Conservation (phyloP, 192 early-diverging fungal species). For the Kappamyces sp. region DNA sequence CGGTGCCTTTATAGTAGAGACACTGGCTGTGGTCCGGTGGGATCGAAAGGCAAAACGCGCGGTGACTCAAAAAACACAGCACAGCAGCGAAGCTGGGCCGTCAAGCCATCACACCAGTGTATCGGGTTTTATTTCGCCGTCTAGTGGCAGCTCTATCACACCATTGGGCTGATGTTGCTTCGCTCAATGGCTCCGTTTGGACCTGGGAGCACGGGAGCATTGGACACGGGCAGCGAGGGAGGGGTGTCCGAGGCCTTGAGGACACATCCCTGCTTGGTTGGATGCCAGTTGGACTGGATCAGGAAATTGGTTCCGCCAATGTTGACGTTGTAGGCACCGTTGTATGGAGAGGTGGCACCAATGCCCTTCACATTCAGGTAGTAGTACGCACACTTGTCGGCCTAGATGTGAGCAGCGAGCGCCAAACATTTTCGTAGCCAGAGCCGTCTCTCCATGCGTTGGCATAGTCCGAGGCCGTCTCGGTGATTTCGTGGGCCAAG, state of each 20-base stretch:
- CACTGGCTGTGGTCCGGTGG: too few species aligned
- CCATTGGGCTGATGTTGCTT: too few species aligned
- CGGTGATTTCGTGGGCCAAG: conserved; percentile 15
- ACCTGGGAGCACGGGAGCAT: too few species aligned
- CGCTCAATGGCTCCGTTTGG: too few species aligned
- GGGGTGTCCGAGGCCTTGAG: neutral
- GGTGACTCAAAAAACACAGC: too few species aligned
- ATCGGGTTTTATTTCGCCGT: too few species aligned
- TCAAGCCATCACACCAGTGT: too few species aligned
- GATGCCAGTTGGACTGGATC: conserved; percentile 15
- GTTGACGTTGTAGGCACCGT: conserved; percentile 14
- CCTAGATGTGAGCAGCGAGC: neutral
- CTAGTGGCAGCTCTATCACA: too few species aligned
- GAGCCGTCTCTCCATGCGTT: conserved; percentile 16
- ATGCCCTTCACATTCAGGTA: conserved; percentile 11
- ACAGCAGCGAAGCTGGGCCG: too few species aligned
- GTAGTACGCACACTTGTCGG: conserved; percentile 14
- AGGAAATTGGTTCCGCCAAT: conserved; percentile 8
- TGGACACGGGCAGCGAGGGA: too few species aligned
- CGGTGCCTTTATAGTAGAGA: too few species aligned
- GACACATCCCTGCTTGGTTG: conserved; percentile 5
- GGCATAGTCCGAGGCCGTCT: conserved; percentile 13
- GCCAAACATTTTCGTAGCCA: conserved; percentile 3
- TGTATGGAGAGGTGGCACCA: conserved; percentile 7
- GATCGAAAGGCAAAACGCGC: too few species aligned